phyloP scores from a whole-genome alignment of 352 stramenopile species.

The Pythium dissimile region DNA sequence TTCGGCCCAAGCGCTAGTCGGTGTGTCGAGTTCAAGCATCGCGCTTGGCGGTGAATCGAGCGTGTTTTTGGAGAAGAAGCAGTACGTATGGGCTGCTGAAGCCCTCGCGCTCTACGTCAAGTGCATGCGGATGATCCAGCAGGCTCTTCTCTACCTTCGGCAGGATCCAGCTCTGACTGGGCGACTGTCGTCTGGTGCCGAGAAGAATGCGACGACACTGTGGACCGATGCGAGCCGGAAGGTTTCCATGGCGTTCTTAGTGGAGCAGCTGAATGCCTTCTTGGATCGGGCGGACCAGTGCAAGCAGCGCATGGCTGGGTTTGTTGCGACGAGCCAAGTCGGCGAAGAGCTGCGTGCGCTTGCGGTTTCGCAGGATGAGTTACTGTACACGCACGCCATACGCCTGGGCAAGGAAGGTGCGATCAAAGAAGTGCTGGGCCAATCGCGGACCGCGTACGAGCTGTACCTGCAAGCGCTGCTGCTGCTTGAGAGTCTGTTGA shows the following conservation, averaged over 20 bases:
- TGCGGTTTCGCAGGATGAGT: constrained; percentile 49
- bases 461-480: constrained; percentile 59
- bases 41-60: constrained; percentile 31
- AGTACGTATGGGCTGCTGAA: constrained; percentile 59
- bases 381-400: constrained; percentile 63
- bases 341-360: constrained; percentile 19
- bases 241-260: constrained; percentile 54
- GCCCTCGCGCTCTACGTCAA: constrained; percentile 66
- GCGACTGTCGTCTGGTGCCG: constrained; percentile 16
- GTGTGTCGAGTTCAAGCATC: constrained; percentile 27
- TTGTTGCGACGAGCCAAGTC: constrained; percentile 11
- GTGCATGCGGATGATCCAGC: constrained; percentile 62
- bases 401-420: constrained; percentile 58
- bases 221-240: constrained; percentile 56
- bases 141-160: constrained; percentile 57
- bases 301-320: constrained; percentile 43
- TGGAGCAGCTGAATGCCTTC: constrained; percentile 58
- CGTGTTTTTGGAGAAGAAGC: constrained; percentile 34
- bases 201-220: constrained; percentile 9
- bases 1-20: constrained; percentile 28
- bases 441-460: constrained; percentile 48
- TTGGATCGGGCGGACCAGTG: constrained; percentile 64
- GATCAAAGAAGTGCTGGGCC: constrained; percentile 67
- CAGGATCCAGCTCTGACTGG: constrained; percentile 32
- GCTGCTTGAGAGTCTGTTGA: constrained; percentile 56